Percentiles rank a stretch among this genome's conserved stretches.
phyloP scores from a whole-genome alignment of 139 green algal species.

The Chlorella sp. region DNA sequence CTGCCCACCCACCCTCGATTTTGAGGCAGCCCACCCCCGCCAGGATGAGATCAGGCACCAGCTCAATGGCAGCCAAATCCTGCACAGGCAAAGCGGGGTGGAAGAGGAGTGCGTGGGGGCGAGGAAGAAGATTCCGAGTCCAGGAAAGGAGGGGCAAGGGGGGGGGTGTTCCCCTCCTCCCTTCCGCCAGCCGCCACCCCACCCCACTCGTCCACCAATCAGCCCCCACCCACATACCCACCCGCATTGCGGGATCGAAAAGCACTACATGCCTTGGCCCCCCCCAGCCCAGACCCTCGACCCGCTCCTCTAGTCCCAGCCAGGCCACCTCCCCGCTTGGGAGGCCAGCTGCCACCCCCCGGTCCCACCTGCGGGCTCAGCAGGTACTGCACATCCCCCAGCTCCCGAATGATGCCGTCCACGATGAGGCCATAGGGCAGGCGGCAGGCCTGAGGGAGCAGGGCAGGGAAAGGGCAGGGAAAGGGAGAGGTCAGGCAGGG shows the following conservation, averaged over 20 bases:
- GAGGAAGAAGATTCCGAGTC: neutral
- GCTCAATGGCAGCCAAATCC: conserved; percentile 67
- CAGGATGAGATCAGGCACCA: conserved; percentile 75
- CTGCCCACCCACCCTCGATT: conserved; percentile 68
- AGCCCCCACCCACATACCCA: no score
- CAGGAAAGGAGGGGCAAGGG: neutral
- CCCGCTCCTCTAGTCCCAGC: no score
- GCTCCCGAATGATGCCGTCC: conserved; percentile 68
- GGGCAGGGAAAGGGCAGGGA: neutral
- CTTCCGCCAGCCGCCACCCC: no score
- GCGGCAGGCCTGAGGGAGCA: conserved; percentile 62
- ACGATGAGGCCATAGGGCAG: conserved; percentile 80
- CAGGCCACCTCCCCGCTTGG: no score
- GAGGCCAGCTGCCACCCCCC: neutral
- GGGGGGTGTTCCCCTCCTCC: no score
- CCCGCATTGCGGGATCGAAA: no score
- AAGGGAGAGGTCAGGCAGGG: neutral
- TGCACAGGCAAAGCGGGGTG: conserved; percentile 23
- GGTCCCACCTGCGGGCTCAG: conserved; percentile 60
- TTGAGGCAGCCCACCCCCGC: conserved; percentile 88
- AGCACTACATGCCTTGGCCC: no score
- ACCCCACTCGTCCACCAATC: no score
- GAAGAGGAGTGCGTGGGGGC: neutral
- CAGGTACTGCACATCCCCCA: conserved; percentile 81
- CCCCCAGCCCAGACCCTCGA: no score